Conservation (phyloP, 169 alveolate species). For the Eimeria zaria region DNA sequence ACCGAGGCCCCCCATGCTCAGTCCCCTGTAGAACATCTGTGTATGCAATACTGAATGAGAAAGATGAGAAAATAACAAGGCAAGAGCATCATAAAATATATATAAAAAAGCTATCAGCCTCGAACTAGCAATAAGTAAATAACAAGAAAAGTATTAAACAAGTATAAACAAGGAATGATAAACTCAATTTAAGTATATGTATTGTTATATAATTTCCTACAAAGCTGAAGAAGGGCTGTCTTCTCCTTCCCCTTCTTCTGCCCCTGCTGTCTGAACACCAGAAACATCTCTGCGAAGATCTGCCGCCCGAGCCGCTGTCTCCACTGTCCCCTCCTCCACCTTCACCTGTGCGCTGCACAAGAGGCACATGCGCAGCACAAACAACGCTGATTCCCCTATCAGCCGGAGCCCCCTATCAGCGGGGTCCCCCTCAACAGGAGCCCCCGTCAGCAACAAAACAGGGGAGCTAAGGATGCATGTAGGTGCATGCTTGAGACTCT, state of each 20-base stretch:
- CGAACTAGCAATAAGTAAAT: too few relatives aligned
- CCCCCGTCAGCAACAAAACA: neutral
- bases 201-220: too few relatives aligned
- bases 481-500: neutral
- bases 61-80: too few relatives aligned
- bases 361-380: neutral
- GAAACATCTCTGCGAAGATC: neutral
- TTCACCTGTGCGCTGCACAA: slow-evolving; percentile 13
- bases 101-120: too few relatives aligned
- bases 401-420: neutral
- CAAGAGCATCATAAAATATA: too few relatives aligned
- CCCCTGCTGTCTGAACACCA: neutral
- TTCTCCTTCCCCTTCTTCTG: slow-evolving; percentile 38
- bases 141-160: too few relatives aligned
- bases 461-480: neutral
- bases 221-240: slow-evolving; percentile 38
- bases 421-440: neutral
- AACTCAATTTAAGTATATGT: too few relatives aligned
- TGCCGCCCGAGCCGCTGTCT: slow-evolving; percentile 39
- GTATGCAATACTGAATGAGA: too few relatives aligned
- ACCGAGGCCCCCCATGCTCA: too few relatives aligned
- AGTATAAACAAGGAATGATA: too few relatives aligned
- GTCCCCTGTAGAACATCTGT: too few relatives aligned
- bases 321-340: slow-evolving; percentile 55
- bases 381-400: too few relatives aligned